These are phyloP conservation scores for Boletus rufocinnamomeus DNA, from an alignment of 768 basidiomycete genomes.

Conservation along the genomic window DNA sequence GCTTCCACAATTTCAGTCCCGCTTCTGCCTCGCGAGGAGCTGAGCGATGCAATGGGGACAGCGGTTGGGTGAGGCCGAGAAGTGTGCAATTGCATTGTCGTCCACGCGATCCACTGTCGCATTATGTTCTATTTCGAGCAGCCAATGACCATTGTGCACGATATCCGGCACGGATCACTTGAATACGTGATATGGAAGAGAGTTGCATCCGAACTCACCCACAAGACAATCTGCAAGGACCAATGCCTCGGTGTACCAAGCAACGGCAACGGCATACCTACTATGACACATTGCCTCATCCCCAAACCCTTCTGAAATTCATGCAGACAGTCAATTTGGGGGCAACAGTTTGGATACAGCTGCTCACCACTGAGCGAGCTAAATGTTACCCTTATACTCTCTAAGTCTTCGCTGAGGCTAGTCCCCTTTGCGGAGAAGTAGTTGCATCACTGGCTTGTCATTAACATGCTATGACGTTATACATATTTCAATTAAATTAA, in stretches of 20 bases:
- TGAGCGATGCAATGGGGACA: not conserved
- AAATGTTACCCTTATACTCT: conserved; percentile 2
- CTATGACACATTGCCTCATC: conserved; percentile 2
- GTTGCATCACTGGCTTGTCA: too few species aligned
- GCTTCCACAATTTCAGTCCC: not conserved
- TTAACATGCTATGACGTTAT: too few species aligned
- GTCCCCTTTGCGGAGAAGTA: not conserved
- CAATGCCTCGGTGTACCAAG: conserved; percentile 19
- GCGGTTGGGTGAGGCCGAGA: not conserved
- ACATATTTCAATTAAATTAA: too few species aligned
- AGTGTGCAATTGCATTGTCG: not conserved
- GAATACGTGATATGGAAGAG: not conserved
- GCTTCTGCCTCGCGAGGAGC: conserved; percentile 9
- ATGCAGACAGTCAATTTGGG: not conserved
- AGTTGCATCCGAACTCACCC: not conserved
- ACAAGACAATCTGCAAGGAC: conserved; percentile 2
- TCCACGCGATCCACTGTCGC: too few species aligned
- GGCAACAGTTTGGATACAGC: not conserved
- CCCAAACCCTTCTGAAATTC: conserved; percentile 14
- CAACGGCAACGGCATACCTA: conserved; percentile 5
- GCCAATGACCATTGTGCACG: too few species aligned
- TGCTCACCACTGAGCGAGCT: conserved; percentile 16
- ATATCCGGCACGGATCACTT: not conserved
- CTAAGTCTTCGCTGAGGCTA: conserved; percentile 10
- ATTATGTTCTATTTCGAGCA: too few species aligned